phyloP scores from a whole-genome alignment of 2,329 filamentous ascomycete species.

The Cytospora mali region DNA sequence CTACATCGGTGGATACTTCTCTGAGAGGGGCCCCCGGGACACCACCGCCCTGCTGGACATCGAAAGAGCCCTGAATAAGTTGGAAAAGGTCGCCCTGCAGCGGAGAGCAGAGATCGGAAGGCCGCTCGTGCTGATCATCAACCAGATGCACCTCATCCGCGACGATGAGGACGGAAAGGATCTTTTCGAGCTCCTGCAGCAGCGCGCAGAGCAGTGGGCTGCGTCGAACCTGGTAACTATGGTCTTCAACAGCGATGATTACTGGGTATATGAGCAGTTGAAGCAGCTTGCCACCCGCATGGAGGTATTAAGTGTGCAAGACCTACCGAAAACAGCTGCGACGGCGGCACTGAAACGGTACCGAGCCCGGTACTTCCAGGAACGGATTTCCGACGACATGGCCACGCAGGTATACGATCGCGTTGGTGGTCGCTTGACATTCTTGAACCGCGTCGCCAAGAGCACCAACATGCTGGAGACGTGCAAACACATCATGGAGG shows the following conservation, averaged over 20 bases:
- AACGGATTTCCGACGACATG: slow-evolving; percentile 55
- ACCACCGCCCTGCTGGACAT: slow-evolving; percentile 92
- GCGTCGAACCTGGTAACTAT: slow-evolving; percentile 87
- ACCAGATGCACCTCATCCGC: slow-evolving; percentile 86
- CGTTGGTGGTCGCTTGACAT: slow-evolving; percentile 86
- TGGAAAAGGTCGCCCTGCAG: slow-evolving; percentile 89
- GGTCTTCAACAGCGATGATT: slow-evolving; percentile 96
- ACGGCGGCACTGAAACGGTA: slow-evolving; percentile 78
- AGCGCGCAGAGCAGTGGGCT: slow-evolving; percentile 95
- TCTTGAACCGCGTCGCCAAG: slow-evolving; percentile 88
- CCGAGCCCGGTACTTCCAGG: slow-evolving; percentile 74
- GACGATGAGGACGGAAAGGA: slow-evolving; percentile 94
- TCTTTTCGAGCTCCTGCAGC: slow-evolving; percentile 90
- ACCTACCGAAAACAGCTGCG: slow-evolving; percentile 78
- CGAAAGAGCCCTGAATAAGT: slow-evolving; percentile 93
- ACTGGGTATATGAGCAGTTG: slow-evolving; percentile 95
- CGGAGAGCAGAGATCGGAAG: slow-evolving; percentile 62
- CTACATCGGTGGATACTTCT: slow-evolving; percentile 95
- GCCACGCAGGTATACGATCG: slow-evolving; percentile 81
- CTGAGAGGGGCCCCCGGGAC: slow-evolving; percentile 88
- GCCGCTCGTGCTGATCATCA: slow-evolving; percentile 91
- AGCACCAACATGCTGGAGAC: slow-evolving; percentile 76
- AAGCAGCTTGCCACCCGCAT: slow-evolving; percentile 92
- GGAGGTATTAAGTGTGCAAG: slow-evolving; percentile 85
- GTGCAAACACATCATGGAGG: slow-evolving; percentile 67